Evolutionary conservation across 345 rosid species (phyloP).

Genomic region (Rhodomyrtus tomentosa): DNA sequence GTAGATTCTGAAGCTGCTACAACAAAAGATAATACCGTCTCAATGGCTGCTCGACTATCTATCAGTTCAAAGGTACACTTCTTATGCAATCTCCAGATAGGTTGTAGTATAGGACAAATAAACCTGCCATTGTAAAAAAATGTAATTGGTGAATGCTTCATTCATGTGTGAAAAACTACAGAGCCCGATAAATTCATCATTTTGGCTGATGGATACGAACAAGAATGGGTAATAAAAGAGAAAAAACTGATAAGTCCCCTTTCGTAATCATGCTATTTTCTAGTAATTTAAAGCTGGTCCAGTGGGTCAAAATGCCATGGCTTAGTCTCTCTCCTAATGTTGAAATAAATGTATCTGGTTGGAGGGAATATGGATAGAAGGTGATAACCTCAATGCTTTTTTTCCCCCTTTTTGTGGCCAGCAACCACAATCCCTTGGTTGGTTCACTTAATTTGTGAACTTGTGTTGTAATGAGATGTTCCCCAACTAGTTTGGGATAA

Average conservation of each 20-base stretch:
- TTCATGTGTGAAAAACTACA: neutral
- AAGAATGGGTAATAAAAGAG: neutral
- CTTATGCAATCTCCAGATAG: neutral
- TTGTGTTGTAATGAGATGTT: neutral
- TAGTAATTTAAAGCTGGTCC: neutral
- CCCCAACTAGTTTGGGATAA: no score
- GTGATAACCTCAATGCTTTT: neutral
- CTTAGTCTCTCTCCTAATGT: neutral
- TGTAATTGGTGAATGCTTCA: neutral
- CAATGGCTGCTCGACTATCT: slow-evolving; percentile 77
- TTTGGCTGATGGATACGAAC: neutral
- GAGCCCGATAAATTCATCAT: neutral
- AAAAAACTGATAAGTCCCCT: neutral
- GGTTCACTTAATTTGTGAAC: no score
- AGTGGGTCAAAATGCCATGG: neutral
- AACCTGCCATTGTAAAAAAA: neutral
- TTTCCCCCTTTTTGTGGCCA: no score
- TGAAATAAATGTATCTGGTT: neutral
- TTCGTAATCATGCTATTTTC: neutral
- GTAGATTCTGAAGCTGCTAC: slow-evolving; percentile 50
- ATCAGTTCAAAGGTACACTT: slow-evolving; percentile 61
- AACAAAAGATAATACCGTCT: slow-evolving; percentile 46
- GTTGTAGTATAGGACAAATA: neutral
- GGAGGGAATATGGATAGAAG: neutral
- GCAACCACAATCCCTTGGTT: neutral